Evolutionary conservation across 768 basidiomycete species (phyloP).

Genomic region (Psilocybe subaeruginosa): DNA sequence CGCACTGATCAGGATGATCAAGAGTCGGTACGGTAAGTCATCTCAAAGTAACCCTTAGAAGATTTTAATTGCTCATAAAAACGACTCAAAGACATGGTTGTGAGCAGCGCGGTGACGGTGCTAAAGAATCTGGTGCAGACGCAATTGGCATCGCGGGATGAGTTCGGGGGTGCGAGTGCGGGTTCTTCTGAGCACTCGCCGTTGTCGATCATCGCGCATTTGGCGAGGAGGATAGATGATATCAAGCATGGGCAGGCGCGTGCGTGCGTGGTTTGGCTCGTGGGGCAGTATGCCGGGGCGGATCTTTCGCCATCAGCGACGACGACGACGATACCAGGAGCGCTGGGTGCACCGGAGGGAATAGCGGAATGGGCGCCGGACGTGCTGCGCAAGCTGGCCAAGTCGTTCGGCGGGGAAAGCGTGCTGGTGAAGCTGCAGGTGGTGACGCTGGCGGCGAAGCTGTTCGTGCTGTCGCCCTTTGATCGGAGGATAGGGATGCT

Average conservation of each 20-base stretch:
- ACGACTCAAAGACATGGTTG: slow-evolving; percentile 61
- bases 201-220: slow-evolving; percentile 71
- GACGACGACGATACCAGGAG: slow-evolving; percentile 24
- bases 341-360: slow-evolving; percentile 45
- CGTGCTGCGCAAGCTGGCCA: slow-evolving; percentile 78
- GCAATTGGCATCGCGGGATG: slow-evolving; percentile 45
- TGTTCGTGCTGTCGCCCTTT: slow-evolving; percentile 69
- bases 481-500: slow-evolving; percentile 55
- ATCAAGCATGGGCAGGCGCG: slow-evolving; percentile 81
- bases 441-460: slow-evolving; percentile 84
- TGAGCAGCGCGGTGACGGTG: slow-evolving; percentile 81
- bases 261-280: slow-evolving; percentile 91
- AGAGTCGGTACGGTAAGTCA: slow-evolving; percentile 68
- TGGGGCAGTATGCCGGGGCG: slow-evolving; percentile 78
- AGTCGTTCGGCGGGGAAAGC: slow-evolving; percentile 69
- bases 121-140: slow-evolving; percentile 84
- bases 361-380: slow-evolving; percentile 87
- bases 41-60: background rate
- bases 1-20: slow-evolving; percentile 79
- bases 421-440: slow-evolving; percentile 79
- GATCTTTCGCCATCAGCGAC: background rate
- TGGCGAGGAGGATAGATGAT: slow-evolving; percentile 78
- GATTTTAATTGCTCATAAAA: background rate
- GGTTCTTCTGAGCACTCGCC: slow-evolving; percentile 42
- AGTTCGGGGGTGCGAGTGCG: slow-evolving; percentile 19